A percentile compares a stretch with the other conserved stretches of the same genome.
phyloP scores from a whole-genome alignment of 148 eudicot species.

The Simmondsia chinensis region DNA sequence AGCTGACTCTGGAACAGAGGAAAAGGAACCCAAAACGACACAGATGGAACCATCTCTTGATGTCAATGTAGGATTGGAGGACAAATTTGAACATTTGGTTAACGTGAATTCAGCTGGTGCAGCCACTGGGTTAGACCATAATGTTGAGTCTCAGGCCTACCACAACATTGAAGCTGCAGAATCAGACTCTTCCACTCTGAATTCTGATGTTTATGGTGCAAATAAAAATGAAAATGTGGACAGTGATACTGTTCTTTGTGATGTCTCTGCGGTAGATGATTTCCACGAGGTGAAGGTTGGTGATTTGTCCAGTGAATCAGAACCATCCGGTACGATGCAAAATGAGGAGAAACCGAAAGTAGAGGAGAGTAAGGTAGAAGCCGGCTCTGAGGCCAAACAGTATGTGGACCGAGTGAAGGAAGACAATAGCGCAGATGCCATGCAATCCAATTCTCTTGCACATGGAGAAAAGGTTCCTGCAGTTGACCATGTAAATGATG shows the following conservation, averaged over 20 bases:
- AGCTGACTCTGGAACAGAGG: no score
- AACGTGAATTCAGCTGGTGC: no score
- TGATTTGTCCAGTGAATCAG: neutral
- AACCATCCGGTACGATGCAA: constrained; percentile 7
- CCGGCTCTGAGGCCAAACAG: constrained; percentile 18
- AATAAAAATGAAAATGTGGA: neutral
- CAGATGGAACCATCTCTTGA: no score
- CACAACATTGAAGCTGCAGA: neutral
- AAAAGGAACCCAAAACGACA: no score
- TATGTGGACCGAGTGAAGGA: no score
- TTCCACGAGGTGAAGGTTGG: neutral
- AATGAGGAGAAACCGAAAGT: constrained; percentile 3
- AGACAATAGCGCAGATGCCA: constrained; percentile 14
- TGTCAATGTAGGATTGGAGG: no score
- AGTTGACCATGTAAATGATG: constrained; percentile 9
- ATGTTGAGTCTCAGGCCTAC: no score
- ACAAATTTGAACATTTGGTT: no score
- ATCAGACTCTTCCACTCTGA: neutral
- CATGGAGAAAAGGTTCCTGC: constrained; percentile 15
- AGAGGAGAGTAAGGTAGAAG: constrained; percentile 10
- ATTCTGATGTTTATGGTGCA: neutral
- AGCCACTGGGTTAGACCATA: no score
- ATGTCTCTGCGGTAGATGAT: neutral
- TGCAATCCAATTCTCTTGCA: constrained; percentile 9
- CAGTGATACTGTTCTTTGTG: neutral